Conservation (phyloP, 768 basidiomycete genomes). For the Boletellus sp. region DNA sequence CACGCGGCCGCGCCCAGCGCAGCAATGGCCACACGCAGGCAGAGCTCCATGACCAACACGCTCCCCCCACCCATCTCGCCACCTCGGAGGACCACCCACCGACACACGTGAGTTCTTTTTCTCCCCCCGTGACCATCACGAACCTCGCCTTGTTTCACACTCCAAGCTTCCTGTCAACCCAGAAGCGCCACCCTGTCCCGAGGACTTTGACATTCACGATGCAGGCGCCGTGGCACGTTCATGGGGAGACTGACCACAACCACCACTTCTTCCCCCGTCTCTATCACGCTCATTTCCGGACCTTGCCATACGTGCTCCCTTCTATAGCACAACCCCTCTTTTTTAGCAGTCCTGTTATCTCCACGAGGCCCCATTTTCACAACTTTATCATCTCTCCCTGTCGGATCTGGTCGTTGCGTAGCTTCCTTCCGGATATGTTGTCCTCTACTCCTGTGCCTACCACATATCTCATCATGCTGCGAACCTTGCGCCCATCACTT, state of each 20-base stretch:
- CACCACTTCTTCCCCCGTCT: constrained; percentile 6
- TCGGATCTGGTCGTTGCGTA: constrained; percentile 30
- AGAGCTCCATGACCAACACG: not conserved
- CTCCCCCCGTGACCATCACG: constrained; percentile 3
- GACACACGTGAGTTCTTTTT: constrained; percentile 14
- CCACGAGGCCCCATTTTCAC: constrained; percentile 29
- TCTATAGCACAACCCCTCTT: constrained; percentile 17
- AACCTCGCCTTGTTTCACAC: constrained; percentile 3
- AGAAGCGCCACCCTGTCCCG: constrained; percentile 17
- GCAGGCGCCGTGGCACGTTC: constrained; percentile 34
- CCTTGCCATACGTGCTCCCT: constrained; percentile 17
- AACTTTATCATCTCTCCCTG: constrained; percentile 17
- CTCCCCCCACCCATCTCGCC: not conserved
- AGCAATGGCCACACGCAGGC: constrained; percentile 8
- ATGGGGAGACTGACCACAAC: constrained; percentile 31
- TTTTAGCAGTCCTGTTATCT: constrained; percentile 31
- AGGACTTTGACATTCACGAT: constrained; percentile 28
- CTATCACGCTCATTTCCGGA: constrained; percentile 33
- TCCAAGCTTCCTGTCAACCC: not conserved
- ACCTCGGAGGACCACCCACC: not conserved
- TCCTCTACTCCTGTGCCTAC: constrained; percentile 24
- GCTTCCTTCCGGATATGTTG: constrained; percentile 26
- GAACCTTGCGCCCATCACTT: constrained; percentile 9
- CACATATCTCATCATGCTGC: constrained; percentile 6
- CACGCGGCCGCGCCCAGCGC: constrained; percentile 24